Evolutionary conservation across 169 alveolate genomes (phyloP).

Genomic region (Plasmodium inui): DNA sequence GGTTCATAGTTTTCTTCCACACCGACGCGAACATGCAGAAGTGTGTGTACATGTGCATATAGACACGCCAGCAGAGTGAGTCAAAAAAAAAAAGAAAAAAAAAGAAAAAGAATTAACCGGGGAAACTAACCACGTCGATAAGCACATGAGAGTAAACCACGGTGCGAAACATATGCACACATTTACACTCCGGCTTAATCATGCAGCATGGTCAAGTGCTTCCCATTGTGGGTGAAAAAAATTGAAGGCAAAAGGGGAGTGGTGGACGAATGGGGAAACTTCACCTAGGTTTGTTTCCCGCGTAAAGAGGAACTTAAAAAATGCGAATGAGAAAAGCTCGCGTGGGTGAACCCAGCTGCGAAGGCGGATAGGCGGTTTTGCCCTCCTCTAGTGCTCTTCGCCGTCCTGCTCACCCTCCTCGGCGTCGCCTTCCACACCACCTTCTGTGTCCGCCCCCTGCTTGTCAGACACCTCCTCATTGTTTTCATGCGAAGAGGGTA

Average conservation of each 20-base stretch:
- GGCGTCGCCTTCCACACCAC: background rate
- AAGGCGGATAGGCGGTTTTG: background rate
- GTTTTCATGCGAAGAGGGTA: slow-evolving; percentile 26
- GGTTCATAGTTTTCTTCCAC: background rate
- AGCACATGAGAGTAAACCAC: background rate
- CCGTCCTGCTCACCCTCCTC: background rate
- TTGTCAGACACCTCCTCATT: background rate
- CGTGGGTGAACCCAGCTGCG: background rate
- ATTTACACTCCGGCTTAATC: background rate
- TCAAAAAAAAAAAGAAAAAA: background rate
- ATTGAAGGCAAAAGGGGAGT: background rate
- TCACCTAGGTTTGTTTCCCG: background rate
- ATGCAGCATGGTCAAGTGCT: background rate
- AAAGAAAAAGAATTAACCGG: background rate
- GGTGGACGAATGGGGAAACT: background rate
- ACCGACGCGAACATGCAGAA: background rate
- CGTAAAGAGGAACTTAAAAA: background rate
- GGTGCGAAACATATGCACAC: background rate
- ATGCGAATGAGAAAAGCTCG: background rate
- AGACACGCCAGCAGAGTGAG: background rate
- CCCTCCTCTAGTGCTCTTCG: background rate
- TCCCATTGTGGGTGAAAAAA: background rate
- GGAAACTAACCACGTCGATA: background rate
- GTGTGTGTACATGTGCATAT: background rate
- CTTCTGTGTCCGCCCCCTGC: background rate